Base-by-base conservation (phyloP, 805 yeast genomes). In the Lipomyces japonicus region DNA sequence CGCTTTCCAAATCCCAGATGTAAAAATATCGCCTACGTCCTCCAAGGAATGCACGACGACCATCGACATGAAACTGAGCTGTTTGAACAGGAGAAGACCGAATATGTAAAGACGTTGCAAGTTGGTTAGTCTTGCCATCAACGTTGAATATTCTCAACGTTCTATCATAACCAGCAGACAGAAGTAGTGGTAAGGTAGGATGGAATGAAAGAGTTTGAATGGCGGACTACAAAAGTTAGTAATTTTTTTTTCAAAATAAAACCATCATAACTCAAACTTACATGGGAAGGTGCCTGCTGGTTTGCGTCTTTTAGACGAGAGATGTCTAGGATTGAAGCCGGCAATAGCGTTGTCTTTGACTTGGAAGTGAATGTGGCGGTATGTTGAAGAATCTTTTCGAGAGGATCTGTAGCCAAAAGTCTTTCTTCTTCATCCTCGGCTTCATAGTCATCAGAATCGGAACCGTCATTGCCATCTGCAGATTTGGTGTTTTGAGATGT, bases 1-100 rank as follows among this genome's bases (percentile, higher is more conserved):
- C 89, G 1, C 77, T 71, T 14, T 80, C 79, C 44, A 93, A 73
- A 67, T 89, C 90, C 96, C 97, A 90, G 42, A 88, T 82, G 69
- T 85, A 87, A 87, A 93, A 82, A 65, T 83, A 90, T 50, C 86
- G 77, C 71, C 98, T 80, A 70, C 97, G 80, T 52, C 97, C 98
- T 54, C 85, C 95, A 1, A 95, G 86, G 64, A 79, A 83, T 7
- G 91, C 80, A 54, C 72, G 70, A 59, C 74, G 71, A 12, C 74
- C 70, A 42, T 73, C 79, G 46, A 69, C 71, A 49, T 79, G 77
- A 67, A 87, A 88, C 54, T 72, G 68, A 30, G 95, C 90, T 0
- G 86, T 77, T 58, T 83, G 85, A 41, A 93, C 75, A 3, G 97
- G 96, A 9, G 87, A 77, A 56, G 86, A 81, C 45, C 82, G 78